Conservation (phyloP, 495 filamentous ascomycete species). For the Thozetella sp. region DNA sequence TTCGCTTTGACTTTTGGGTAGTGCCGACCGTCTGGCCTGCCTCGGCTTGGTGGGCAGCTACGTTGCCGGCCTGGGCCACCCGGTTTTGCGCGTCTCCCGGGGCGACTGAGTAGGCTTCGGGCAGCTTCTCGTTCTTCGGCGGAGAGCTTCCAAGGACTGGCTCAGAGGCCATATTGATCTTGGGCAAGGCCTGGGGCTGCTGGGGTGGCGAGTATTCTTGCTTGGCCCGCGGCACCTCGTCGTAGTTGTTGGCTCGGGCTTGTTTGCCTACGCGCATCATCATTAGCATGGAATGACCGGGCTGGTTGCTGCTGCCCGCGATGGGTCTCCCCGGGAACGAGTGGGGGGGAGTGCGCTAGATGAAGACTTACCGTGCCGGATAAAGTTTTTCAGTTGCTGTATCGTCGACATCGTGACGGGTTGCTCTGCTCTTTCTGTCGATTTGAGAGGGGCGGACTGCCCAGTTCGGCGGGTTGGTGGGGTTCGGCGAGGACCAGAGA, state of each 20-base stretch:
- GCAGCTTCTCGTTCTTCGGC: slow-evolving; percentile 11
- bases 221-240: slow-evolving; percentile 45
- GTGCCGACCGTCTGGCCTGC: slow-evolving; percentile 25
- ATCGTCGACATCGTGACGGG: slow-evolving; percentile 72
- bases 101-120: slow-evolving; percentile 58
- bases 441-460: no score
- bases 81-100: slow-evolving; percentile 62
- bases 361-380: slow-evolving; percentile 75
- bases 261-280: slow-evolving; percentile 65
- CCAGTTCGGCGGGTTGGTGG: not conserved
- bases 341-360: slow-evolving; percentile 4
- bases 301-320: slow-evolving; percentile 4
- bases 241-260: slow-evolving; percentile 71
- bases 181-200: slow-evolving; percentile 29
- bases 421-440: slow-evolving; percentile 1
- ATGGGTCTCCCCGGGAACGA: not conserved
- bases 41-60: slow-evolving; percentile 53
- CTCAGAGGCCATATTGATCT: slow-evolving; percentile 23
- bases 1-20: slow-evolving; percentile 51
- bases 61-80: slow-evolving; percentile 64
- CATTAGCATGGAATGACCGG: slow-evolving; percentile 24
- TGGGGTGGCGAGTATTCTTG: slow-evolving; percentile 59
- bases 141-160: slow-evolving; percentile 16
- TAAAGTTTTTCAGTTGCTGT: slow-evolving; percentile 87
- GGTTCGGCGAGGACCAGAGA: not conserved